These are phyloP conservation scores for Isatis lusitanica DNA, from an alignment of 441 rosid species.

Conservation along the genomic window DNA sequence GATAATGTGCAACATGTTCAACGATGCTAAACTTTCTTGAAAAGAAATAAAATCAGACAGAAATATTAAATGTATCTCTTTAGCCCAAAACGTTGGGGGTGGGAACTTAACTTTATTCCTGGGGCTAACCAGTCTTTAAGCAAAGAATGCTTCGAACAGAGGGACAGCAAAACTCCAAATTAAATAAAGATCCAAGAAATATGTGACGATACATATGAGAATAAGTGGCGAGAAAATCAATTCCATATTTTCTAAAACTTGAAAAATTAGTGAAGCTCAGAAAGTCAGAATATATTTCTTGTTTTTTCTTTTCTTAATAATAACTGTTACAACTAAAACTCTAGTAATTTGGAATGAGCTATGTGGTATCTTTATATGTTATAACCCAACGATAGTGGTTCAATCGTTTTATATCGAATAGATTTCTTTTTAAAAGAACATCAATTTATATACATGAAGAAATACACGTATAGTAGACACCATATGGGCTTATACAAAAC, in stretches of 20 bases:
- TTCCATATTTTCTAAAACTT: too few relatives aligned
- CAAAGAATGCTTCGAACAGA: constrained; percentile 71
- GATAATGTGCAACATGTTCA: constrained; percentile 26
- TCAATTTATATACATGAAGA: background rate
- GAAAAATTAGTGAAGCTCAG: too few relatives aligned
- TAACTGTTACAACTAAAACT: too few relatives aligned
- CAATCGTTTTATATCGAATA: background rate
- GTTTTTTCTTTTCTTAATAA: too few relatives aligned
- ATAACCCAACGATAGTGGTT: background rate
- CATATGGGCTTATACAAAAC: background rate
- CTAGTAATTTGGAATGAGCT: too few relatives aligned
- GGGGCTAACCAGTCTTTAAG: constrained; percentile 62
- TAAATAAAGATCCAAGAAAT: constrained; percentile 4
- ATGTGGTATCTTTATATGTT: background rate
- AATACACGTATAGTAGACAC: background rate
- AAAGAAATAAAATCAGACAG: constrained; percentile 24
- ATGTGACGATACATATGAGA: background rate
- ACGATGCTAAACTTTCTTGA: constrained; percentile 35
- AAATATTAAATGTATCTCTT: constrained; percentile 22
- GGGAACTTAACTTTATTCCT: constrained; percentile 65
- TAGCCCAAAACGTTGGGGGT: constrained; percentile 40
- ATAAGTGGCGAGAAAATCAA: too few relatives aligned
- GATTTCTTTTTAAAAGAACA: too few relatives aligned
- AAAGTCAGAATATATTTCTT: too few relatives aligned
- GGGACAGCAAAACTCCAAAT: constrained; percentile 54